Percentiles rank a stretch among this genome's conserved stretches.
phyloP scores from a whole-genome alignment of 2,329 filamentous ascomycete genomes.

The Pseudocercospora ulei region DNA sequence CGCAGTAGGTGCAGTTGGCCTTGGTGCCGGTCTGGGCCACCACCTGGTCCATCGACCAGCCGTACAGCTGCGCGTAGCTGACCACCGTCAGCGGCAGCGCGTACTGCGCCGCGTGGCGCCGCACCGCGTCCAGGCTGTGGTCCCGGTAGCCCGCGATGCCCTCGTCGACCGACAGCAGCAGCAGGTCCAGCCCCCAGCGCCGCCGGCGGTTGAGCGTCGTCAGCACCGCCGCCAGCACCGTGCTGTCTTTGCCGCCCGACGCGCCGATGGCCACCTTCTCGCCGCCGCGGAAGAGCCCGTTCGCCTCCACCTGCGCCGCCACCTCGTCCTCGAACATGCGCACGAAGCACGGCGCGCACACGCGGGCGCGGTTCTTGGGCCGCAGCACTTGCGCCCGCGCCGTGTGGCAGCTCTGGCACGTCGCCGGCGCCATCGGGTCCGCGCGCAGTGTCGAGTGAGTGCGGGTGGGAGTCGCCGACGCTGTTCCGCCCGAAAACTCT shows the following conservation, averaged over 20 bases:
- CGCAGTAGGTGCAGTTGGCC: slow-evolving; percentile 97
- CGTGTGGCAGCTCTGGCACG: slow-evolving; percentile 65
- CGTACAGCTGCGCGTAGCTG: slow-evolving; percentile 86
- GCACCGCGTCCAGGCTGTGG: slow-evolving; percentile 91
- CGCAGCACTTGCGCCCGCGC: slow-evolving; percentile 80
- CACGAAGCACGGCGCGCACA: slow-evolving; percentile 86
- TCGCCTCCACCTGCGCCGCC: slow-evolving; percentile 79
- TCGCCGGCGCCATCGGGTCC: slow-evolving; percentile 59
- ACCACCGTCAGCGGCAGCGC: slow-evolving; percentile 85
- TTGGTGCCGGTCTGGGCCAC: slow-evolving; percentile 95
- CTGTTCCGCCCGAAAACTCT: too few species aligned
- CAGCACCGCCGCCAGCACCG: slow-evolving; percentile 84
- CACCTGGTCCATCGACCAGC: slow-evolving; percentile 99
- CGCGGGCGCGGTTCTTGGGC: slow-evolving; percentile 87
- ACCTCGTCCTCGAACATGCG: slow-evolving; percentile 82
- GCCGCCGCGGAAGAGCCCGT: slow-evolving; percentile 68
- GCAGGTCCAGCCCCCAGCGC: slow-evolving; percentile 72
- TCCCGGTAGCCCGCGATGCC: slow-evolving; percentile 96
- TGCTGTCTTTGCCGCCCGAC: slow-evolving; percentile 94
- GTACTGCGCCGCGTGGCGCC: slow-evolving; percentile 84
- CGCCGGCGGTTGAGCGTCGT: slow-evolving; percentile 90
- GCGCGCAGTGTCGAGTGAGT: slow-evolving; percentile 2
- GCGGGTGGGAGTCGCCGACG: too few species aligned
- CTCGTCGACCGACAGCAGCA: slow-evolving; percentile 87
- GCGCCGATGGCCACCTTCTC: slow-evolving; percentile 90